Conservation (phyloP, 345 rosid species). For the Eucalyptus dawsonii region DNA sequence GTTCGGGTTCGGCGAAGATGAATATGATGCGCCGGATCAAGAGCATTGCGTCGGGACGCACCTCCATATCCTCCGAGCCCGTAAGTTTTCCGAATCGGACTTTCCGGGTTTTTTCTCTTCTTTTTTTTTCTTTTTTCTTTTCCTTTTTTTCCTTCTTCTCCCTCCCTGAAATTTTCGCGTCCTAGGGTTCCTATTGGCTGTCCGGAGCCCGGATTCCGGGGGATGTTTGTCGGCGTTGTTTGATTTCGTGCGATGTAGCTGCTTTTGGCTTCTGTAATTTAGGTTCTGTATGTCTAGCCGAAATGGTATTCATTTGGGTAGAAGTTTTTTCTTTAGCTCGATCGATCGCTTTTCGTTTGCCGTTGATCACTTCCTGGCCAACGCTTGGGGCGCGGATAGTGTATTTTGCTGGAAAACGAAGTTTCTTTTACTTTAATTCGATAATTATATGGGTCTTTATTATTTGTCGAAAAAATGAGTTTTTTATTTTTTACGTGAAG, state of each 20-base stretch:
- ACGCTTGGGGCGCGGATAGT: neutral
- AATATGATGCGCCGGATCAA: conserved; percentile 92
- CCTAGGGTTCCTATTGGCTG: neutral
- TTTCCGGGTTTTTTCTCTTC: neutral
- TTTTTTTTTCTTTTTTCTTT: neutral
- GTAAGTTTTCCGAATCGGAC: conserved; percentile 16
- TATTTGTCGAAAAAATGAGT: neutral
- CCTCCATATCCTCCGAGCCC: conserved; percentile 72
- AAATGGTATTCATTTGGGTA: neutral
- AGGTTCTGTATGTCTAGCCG: neutral
- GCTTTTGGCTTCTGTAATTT: neutral
- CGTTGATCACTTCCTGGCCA: neutral
- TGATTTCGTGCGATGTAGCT: neutral
- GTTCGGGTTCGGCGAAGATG: conserved; percentile 18
- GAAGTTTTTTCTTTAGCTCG: neutral
- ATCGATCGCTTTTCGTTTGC: neutral
- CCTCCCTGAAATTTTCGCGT: neutral
- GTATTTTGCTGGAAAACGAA: neutral
- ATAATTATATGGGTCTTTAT: neutral
- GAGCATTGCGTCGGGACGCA: conserved; percentile 95
- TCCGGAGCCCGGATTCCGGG: neutral
- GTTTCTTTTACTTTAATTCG: neutral
- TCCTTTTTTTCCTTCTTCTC: too few relatives aligned
- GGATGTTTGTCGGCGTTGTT: neutral
- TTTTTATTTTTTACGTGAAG: neutral